These are phyloP conservation scores for Rhynchosporium secalis DNA, from an alignment of 2,329 filamentous ascomycete species.

Conservation along the genomic window DNA sequence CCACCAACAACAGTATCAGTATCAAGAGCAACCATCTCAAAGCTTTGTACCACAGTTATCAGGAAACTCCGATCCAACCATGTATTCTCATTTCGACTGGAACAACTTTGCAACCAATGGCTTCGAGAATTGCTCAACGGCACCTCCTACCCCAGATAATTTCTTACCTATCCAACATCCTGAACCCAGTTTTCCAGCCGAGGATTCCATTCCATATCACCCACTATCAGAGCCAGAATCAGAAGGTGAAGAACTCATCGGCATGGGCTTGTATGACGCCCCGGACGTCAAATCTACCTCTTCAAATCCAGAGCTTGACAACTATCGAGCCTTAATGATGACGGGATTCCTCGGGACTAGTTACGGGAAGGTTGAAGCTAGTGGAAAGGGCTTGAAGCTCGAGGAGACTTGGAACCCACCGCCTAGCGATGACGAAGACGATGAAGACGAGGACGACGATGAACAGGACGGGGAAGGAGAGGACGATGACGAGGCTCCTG, in stretches of 20 bases:
- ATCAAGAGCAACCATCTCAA: slow-evolving; percentile 14
- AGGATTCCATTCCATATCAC: slow-evolving; percentile 52
- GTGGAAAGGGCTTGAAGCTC: slow-evolving; percentile 74
- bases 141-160: slow-evolving; percentile 61
- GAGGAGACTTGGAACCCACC: slow-evolving; percentile 79
- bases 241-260: slow-evolving; percentile 72
- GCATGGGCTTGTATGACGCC: slow-evolving; percentile 77
- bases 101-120: slow-evolving; percentile 48
- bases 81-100: slow-evolving; percentile 46
- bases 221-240: slow-evolving; percentile 55
- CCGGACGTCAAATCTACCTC: slow-evolving; percentile 54
- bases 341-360: slow-evolving; percentile 55
- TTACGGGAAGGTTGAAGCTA: slow-evolving; percentile 48
- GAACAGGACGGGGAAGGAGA: slow-evolving; percentile 39
- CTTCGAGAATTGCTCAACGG: slow-evolving; percentile 47
- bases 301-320: slow-evolving; percentile 52
- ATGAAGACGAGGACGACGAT: slow-evolving; percentile 52
- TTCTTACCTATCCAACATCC: slow-evolving; percentile 54
- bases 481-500: slow-evolving; percentile 30
- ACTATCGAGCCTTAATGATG: slow-evolving; percentile 53
- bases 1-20: slow-evolving; percentile 25
- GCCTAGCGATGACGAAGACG: slow-evolving; percentile 56
- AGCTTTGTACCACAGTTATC: slow-evolving; percentile 21
- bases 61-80: slow-evolving; percentile 30
- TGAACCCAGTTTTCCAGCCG: slow-evolving; percentile 47